Base-by-base conservation (phyloP, 2,329 filamentous ascomycete species). In the Colletotrichum sp. region DNA sequence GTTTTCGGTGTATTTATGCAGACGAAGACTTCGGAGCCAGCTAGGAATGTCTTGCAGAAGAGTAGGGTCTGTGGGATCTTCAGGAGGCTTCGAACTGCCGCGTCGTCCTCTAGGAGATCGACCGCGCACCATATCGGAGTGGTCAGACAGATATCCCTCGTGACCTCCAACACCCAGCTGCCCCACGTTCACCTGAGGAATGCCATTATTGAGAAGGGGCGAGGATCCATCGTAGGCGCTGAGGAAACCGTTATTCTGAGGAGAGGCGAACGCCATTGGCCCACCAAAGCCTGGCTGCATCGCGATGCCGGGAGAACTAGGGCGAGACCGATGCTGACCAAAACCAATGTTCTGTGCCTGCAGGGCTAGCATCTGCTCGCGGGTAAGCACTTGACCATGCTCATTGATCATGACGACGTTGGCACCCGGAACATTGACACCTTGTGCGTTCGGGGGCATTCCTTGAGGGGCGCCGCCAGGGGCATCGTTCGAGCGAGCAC, bases 1-100 rank as follows among this genome's bases (percentile, higher is more conserved):
- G 80, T 99, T 98, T 80, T 99, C 97, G 12, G 97, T 99, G 86
- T 99, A 99, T 89, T 99, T 99, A 90, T 99, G 97, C 81, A 99
- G 90, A 77, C 97, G 93, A 83, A 99, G 90, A 84, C 96, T 98
- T 83, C 97, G 93, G 81, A 99, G 91, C 97, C 97, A 99, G 84
- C 93, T 94, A 71, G 97, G 96, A 80, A 99, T 98, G 82, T 99
- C 97, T 86, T 98, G 95, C 80, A 99, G 90, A 76, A 99, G 91
- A 57, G 90, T 93, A 18, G 95, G 94, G 85, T 99, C 97, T 24
- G 96, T 99, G 6, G 97, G 97, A 82, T 99, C 97, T 89, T 99
- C 97, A 63, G 97, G 97, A 34, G 97, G 97, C 90, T 99, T 99
- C 59, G 95, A 98, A 89, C 94, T 98, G 79, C 97, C 97, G 80